Conservation (phyloP, 805 yeast genomes). For the Candida gorgasii region DNA sequence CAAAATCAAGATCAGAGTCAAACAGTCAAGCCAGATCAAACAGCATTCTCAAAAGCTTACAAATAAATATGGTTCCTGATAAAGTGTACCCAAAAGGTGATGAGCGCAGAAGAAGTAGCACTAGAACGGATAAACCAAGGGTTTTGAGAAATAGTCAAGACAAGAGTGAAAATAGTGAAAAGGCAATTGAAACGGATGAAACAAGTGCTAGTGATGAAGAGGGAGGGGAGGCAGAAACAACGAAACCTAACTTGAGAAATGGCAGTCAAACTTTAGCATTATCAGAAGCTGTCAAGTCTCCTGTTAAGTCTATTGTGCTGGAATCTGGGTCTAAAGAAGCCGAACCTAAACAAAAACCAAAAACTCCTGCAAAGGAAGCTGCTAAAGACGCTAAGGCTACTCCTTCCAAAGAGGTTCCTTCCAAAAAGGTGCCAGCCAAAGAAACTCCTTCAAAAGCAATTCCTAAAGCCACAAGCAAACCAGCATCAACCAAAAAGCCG, state of each 20-base stretch:
- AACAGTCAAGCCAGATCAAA: neutral
- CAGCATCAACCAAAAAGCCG: no score
- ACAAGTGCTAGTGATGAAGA: neutral
- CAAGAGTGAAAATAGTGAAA: neutral
- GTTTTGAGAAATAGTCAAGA: conserved; percentile 1
- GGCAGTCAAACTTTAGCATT: neutral
- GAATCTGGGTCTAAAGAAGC: neutral
- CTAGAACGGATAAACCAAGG: neutral
- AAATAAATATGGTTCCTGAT: conserved; percentile 14
- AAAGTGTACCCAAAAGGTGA: conserved; percentile 10
- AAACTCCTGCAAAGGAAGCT: neutral
- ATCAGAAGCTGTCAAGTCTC: neutral
- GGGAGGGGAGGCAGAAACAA: neutral
- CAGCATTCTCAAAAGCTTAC: conserved; percentile 9
- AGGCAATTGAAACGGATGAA: no score
- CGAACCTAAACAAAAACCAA: no score
- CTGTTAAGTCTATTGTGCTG: neutral
- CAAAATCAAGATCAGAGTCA: neutral
- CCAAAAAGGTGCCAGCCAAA: neutral
- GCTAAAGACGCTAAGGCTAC: neutral
- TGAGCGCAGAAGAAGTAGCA: conserved; percentile 6
- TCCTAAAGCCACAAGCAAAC: conserved; percentile 1
- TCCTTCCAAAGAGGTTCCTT: neutral
- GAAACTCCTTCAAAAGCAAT: neutral
- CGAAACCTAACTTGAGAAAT: neutral